Base-by-base conservation (phyloP, 257 asterid genomes). In the Thymus quinquecostatus region DNA sequence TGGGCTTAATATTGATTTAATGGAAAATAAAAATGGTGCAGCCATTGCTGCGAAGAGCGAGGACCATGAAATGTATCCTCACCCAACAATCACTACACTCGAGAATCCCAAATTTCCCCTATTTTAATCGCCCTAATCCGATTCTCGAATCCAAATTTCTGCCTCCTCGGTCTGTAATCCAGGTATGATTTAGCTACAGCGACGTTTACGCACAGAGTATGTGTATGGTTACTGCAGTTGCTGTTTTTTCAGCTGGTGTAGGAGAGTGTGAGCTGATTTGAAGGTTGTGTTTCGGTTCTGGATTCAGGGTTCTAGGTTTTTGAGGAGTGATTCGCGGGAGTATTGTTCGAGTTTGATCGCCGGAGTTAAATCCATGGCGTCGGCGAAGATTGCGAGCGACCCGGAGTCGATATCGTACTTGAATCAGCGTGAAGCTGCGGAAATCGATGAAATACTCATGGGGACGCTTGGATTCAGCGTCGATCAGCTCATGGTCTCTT, bases 391-490 rank as follows among this genome's bases (percentile, higher is more conserved):
- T 64, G 81, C 75, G 51, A 86, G 83, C 51, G 83, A 79, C 74
- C 85, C 91, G 30, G 89, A 81, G 10, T 75, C 79, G 27, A 54
- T 91, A 45, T 85, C 96, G 4, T 88, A 91, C 59, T 75, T 94
- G 60, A 87, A 75, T 81, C 96, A 91, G 85, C 75, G 82, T 34
- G 96, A 94, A 74, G 98, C 98, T 40, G 89, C 92, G 47, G 93
- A 94, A 74, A 78, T 94, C 58, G 97, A 94, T 81, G 92, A 91
- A 60, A 85, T 89, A 68, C 92, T 94, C 58, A 91, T 94, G 97
- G 99, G 99, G 2, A 93, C 97, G 29, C 88, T 94, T 64, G 97
- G 99, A 1, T 94, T 94, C 80, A 94, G 90, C 78, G 92, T 89
- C 72, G 99, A 94, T 88, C 98, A 94, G 82, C 83, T 94, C 58